phyloP scores from a whole-genome alignment of 108 stramenopile genomes.

The Cyclotella sp. region DNA sequence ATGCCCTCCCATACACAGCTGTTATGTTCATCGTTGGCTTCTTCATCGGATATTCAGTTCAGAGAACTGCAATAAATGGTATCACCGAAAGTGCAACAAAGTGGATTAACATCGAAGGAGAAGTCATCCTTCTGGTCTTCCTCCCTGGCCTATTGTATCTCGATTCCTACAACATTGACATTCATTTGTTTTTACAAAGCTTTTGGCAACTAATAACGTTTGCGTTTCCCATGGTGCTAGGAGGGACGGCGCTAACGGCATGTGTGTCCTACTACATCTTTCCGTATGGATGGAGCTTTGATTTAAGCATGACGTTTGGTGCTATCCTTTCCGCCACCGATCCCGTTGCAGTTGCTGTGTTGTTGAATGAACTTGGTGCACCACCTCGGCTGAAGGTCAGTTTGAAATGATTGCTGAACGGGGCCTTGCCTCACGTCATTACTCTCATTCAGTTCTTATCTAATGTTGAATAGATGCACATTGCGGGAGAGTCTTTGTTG shows the following conservation, averaged over 20 bases:
- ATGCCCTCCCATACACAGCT: conserved; percentile 33
- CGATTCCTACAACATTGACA: conserved; percentile 65
- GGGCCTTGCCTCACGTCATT: background rate
- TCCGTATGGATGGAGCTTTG: conserved; percentile 73
- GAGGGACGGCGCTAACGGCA: conserved; percentile 71
- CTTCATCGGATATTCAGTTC: conserved; percentile 16
- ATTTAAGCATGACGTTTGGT: conserved; percentile 83
- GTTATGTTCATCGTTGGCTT: conserved; percentile 37
- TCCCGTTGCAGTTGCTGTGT: conserved; percentile 91
- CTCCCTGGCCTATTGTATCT: conserved; percentile 49
- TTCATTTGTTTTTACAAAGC: conserved; percentile 62
- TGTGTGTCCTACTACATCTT: conserved; percentile 67
- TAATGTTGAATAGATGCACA: conserved; percentile 53
- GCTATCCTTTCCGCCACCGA: conserved; percentile 90
- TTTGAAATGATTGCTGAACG: background rate
- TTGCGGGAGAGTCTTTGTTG: conserved; percentile 79
- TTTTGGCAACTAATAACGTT: conserved; percentile 78
- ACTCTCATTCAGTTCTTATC: background rate
- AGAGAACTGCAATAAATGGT: conserved; percentile 12
- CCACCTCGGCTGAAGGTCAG: conserved; percentile 71
- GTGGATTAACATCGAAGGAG: conserved; percentile 38
- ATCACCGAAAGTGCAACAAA: conserved; percentile 40
- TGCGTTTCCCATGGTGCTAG: conserved; percentile 89
- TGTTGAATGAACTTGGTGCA: conserved; percentile 73
- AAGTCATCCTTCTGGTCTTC: conserved; percentile 41